Base-by-base conservation (phyloP, 495 filamentous ascomycete genomes). In the Trichoderma orchidacearum region DNA sequence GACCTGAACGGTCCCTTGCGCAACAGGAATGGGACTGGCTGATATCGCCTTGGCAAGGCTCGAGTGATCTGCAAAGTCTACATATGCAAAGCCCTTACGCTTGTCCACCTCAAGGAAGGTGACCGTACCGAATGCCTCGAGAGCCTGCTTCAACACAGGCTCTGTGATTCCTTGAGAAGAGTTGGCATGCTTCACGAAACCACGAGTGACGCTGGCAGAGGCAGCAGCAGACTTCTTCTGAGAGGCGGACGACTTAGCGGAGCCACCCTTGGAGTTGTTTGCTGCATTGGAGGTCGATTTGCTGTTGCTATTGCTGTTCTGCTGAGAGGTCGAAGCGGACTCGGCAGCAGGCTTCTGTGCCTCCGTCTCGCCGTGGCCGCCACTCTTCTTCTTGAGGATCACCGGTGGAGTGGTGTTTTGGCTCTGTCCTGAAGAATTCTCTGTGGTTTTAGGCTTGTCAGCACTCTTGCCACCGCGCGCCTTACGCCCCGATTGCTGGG, bases 121-220 rank as follows among this genome's bases (percentile, higher is more conserved):
- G 30, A 95, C 78, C 6, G 79, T 60, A 17, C 90, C 90, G 58
- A 86, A 92, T 1, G 69, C 64, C 32, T 80, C 69, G 64, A 96
- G 82, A 7, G 87, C 83, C 59, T 83, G 76, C 58, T 84, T 80
- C 4, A 96, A 78, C 0, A 88, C 67, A 0, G 82, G 71, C 60
- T 95, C 90, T 0, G 89, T 95, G 35, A 96, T 86, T 17, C 90
- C 90, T 66, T 95, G 90, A 1, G 89, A 90, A 18, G 88, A 82
- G 66, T 93, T 94, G 55, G 90, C 90, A 62, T 95, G 90, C 64
- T 95, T 95, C 62, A 95, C 75, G 65, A 95, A 96, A n/a, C 88
- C 90, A 64, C 88, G 84, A 1, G 82, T 87, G 5, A 85, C 80
- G 3, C 80, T 80, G 8, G 82, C 65, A 27, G 76, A 65, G 59